A percentile compares a stretch with the other conserved stretches of the same genome.
Evolutionary conservation across 805 yeast species (phyloP).

Genomic region (Saccharomycopsis babjevae): DNA sequence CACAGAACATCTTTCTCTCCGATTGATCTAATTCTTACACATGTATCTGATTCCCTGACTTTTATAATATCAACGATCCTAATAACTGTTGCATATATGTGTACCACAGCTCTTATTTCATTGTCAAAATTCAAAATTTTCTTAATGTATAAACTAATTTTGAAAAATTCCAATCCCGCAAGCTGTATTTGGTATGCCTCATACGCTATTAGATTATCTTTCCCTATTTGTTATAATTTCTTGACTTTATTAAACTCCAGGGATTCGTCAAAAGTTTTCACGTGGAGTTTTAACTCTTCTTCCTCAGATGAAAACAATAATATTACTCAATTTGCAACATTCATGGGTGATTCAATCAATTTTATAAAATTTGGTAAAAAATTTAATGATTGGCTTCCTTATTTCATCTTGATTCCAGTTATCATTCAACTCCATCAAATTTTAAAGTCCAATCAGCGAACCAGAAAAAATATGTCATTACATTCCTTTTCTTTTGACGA

Average conservation of each 20-base stretch:
- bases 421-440: slow-evolving; percentile 50
- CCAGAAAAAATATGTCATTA: slow-evolving; percentile 25
- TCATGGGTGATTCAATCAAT: slow-evolving; percentile 67
- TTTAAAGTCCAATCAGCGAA: slow-evolving; percentile 29
- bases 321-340: slow-evolving; percentile 46
- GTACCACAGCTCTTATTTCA: slow-evolving; percentile 53
- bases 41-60: slow-evolving; percentile 27
- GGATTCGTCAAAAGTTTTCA: background rate
- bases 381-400: slow-evolving; percentile 66
- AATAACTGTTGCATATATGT: slow-evolving; percentile 52
- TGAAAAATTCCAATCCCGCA: slow-evolving; percentile 61
- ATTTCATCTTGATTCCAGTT: slow-evolving; percentile 64
- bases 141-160: slow-evolving; percentile 67
- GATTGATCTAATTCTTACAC: slow-evolving; percentile 38
- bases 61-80: slow-evolving; percentile 31
- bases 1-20: slow-evolving; percentile 61
- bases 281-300: slow-evolving; percentile 14
- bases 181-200: slow-evolving; percentile 69
- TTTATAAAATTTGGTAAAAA: slow-evolving; percentile 63
- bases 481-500: slow-evolving; percentile 4
- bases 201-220: slow-evolving; percentile 71
- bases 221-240: slow-evolving; percentile 75
- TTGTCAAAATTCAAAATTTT: slow-evolving; percentile 60
- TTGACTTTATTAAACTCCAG: slow-evolving; percentile 41
- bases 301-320: slow-evolving; percentile 13